Evolutionary conservation across 495 filamentous ascomycete species (phyloP), one percentile per base, ranked within the genome.

Genomic region (Durotheca rogersii): DNA sequence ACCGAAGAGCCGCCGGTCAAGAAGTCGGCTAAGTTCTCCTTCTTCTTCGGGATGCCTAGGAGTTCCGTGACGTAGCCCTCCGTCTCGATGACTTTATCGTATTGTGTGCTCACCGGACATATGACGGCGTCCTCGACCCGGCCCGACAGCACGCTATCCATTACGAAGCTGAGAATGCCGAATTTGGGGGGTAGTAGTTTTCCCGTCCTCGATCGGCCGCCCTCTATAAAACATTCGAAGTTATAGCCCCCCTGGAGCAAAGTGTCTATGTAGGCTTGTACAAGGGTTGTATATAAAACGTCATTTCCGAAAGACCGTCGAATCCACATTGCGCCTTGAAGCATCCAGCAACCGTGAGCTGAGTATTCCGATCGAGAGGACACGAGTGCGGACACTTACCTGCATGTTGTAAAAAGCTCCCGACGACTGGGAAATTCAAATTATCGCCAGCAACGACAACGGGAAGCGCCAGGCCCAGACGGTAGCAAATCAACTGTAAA

Each of bases 21-120:
- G 58, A 98, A 91, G 60, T 93, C 88, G 39, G 81, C 80, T 41
- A 98, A 68, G 54, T 94, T 96, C 63, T 98, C 93, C 67, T 95
- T 93, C 45, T 84, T 86, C 64, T 98, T 97, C 0, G 93, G 93
- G 33, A 93, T 84, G 16, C 93, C 93, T 3, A 98, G 76, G 3
- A 98, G 81, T 66, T 97, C 93, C 41, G 82, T 90, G 40, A 96
- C 90, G 62, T 97, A 98, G 12, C 89, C 93, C 60, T 96, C 92
- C 6, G 91, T 96, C 67, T 98, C 93, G 37, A 98, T 88, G 38
- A 98, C 93, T 59, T 96, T 98, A 76, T 98, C 93, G 64, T 98
- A 98, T 61, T 97, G 93, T 1, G 90, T 95, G 65, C 87, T 92
- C 20, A 98, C 93, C 2, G 92, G 92, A 58, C 90, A 95, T 34